These are phyloP conservation scores for Colletotrichum higginsianum DNA, from an alignment of 2,329 filamentous ascomycete genomes.

Conservation along the genomic window DNA sequence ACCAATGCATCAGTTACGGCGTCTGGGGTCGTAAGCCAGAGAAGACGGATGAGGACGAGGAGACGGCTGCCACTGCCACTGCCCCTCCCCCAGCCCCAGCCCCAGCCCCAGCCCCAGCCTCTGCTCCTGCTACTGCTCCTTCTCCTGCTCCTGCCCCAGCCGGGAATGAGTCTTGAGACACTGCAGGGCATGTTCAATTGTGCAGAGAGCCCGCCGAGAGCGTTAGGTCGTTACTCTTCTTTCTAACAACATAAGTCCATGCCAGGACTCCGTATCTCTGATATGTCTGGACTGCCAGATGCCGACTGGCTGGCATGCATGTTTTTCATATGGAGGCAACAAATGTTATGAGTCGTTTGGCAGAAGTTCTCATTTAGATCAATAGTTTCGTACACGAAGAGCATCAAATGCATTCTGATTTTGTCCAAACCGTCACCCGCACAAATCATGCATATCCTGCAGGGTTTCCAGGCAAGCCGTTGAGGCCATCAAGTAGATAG, in stretches of 20 bases:
- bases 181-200: not conserved
- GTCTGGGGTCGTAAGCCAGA: constrained; percentile 34
- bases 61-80: not conserved
- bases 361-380: not conserved
- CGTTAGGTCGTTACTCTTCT: not conserved
- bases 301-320: not conserved
- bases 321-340: not conserved
- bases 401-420: not conserved
- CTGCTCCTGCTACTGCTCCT: too few species aligned
- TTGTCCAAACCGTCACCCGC: too few species aligned
- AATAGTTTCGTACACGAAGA: not conserved
- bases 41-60: constrained; percentile 13
- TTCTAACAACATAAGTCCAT: not conserved
- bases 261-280: too few species aligned
- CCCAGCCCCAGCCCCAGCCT: too few species aligned
- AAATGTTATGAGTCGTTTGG: not conserved
- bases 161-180: not conserved
- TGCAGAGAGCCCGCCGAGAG: not conserved
- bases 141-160: too few species aligned
- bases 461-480: not conserved
- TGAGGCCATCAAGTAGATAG: not conserved
- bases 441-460: not conserved
- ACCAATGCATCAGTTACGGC: constrained; percentile 4
- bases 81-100: too few species aligned
- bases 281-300: not conserved